Evolutionary conservation across 1,284 basidiomycete species (phyloP).

Genomic region (Cryptococcus depauperatus): DNA sequence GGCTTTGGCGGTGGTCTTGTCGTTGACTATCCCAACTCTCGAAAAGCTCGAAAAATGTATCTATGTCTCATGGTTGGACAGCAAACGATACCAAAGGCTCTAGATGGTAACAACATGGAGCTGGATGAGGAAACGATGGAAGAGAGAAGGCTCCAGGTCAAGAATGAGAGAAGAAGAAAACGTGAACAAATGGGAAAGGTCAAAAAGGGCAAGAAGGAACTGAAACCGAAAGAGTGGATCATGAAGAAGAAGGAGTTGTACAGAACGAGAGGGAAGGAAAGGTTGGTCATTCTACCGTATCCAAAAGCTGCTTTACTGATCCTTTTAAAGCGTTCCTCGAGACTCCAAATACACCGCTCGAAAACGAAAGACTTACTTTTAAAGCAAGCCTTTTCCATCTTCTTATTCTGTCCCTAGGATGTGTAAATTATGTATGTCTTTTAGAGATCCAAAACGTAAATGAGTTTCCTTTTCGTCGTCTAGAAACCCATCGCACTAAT

Average conservation of each 20-base stretch:
- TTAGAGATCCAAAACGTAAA: no score
- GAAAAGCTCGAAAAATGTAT: conserved; percentile 88
- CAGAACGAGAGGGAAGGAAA: conserved; percentile 50
- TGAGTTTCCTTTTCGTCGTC: no score
- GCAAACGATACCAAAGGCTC: conserved; percentile 59
- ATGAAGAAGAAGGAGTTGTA: conserved; percentile 54
- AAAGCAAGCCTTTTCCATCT: conserved; percentile 4
- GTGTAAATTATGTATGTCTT: conserved; percentile 1
- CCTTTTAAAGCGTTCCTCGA: conserved; percentile 34
- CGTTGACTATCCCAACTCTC: conserved; percentile 94
- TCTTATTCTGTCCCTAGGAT: neutral
- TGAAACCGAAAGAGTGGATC: conserved; percentile 49
- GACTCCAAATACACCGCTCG: conserved; percentile 47
- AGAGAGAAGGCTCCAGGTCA: conserved; percentile 47
- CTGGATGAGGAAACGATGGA: conserved; percentile 56
- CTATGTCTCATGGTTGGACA: conserved; percentile 74
- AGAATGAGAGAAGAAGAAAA: conserved; percentile 37
- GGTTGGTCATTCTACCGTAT: conserved; percentile 22
- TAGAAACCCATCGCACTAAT: no score
- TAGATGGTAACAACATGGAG: conserved; percentile 59
- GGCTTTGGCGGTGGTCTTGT: conserved; percentile 96
- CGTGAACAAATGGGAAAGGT: conserved; percentile 27
- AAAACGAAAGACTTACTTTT: conserved; percentile 44
- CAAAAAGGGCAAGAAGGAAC: conserved; percentile 39
- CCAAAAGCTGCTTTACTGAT: neutral